Evolutionary conservation across 2,329 filamentous ascomycete species (phyloP).

Genomic region (Zymoseptoria passerinii): DNA sequence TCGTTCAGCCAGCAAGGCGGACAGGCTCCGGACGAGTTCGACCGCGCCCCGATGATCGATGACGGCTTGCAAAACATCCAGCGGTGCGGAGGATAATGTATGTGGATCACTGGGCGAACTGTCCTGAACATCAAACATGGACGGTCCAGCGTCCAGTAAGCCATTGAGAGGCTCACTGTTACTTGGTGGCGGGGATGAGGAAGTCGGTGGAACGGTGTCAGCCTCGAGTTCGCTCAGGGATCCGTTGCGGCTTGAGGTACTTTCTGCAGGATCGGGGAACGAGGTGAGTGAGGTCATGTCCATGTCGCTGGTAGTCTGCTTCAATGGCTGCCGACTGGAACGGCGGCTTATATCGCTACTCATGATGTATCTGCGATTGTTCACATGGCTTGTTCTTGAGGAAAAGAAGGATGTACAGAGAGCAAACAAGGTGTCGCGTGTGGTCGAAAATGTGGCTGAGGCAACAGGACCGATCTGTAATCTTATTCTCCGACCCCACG

Average conservation of each 20-base stretch:
- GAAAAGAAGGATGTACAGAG: background rate
- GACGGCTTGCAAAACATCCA: slow-evolving; percentile 19
- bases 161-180: slow-evolving; percentile 17
- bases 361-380: slow-evolving; percentile 1
- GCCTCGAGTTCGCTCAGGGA: background rate
- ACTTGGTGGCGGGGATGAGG: background rate
- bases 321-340: slow-evolving; percentile 13
- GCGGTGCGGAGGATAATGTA: slow-evolving; percentile 19
- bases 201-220: background rate
- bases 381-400: slow-evolving; percentile 1
- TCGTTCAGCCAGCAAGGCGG: slow-evolving; percentile 24
- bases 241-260: slow-evolving; percentile 2
- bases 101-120: slow-evolving; percentile 17
- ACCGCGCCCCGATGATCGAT: slow-evolving; percentile 26
- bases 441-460: background rate
- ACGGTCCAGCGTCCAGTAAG: slow-evolving; percentile 25
- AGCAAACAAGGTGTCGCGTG: background rate
- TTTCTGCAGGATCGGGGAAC: slow-evolving; percentile 25
- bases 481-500: too few relatives aligned
- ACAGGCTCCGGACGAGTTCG: slow-evolving; percentile 23
- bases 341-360: slow-evolving; percentile 13
- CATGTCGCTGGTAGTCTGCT: slow-evolving; percentile 9
- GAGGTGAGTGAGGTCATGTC: slow-evolving; percentile 24
- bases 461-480: background rate
- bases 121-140: slow-evolving; percentile 26